Evolutionary conservation across 139 green algal species (phyloP).

Genomic region (Zygnema circumcarinatum): DNA sequence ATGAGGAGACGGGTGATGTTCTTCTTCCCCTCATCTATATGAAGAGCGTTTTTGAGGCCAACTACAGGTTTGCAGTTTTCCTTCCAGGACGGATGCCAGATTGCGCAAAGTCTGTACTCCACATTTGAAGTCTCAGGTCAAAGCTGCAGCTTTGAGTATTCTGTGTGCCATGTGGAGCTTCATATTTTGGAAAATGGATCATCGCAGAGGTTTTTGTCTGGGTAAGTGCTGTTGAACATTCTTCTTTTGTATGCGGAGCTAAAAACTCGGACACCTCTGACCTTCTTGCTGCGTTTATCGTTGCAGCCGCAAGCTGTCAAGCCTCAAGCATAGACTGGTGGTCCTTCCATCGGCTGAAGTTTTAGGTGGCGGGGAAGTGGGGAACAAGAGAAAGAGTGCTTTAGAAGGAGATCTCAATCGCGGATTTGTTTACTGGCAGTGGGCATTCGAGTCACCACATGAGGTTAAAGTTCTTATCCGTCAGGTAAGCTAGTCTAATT

Average conservation of each 20-base stretch:
- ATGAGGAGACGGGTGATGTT: conserved; percentile 60
- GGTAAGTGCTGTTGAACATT: too few relatives aligned
- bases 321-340: conserved; percentile 65
- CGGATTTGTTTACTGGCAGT: conserved; percentile 68
- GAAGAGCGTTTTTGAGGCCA: conserved; percentile 67
- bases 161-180: too few relatives aligned
- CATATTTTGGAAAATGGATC: too few relatives aligned
- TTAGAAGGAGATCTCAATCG: conserved; percentile 10
- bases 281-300: too few relatives aligned
- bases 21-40: conserved; percentile 75
- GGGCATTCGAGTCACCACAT: conserved; percentile 69
- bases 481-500: conserved; percentile 17
- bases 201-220: too few relatives aligned
- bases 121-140: too few relatives aligned
- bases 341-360: conserved; percentile 12
- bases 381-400: not conserved
- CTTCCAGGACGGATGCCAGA: too few relatives aligned
- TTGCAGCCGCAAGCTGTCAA: conserved; percentile 71
- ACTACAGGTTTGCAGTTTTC: conserved; percentile 66
- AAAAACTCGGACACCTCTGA: too few relatives aligned
- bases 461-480: conserved; percentile 53
- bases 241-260: too few relatives aligned
- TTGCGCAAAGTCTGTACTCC: too few relatives aligned
- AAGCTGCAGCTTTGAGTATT: too few relatives aligned
- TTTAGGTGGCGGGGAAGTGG: not conserved